Conservation (phyloP, 2,329 filamentous ascomycete genomes). For the Hymenoscyphus linearis region DNA sequence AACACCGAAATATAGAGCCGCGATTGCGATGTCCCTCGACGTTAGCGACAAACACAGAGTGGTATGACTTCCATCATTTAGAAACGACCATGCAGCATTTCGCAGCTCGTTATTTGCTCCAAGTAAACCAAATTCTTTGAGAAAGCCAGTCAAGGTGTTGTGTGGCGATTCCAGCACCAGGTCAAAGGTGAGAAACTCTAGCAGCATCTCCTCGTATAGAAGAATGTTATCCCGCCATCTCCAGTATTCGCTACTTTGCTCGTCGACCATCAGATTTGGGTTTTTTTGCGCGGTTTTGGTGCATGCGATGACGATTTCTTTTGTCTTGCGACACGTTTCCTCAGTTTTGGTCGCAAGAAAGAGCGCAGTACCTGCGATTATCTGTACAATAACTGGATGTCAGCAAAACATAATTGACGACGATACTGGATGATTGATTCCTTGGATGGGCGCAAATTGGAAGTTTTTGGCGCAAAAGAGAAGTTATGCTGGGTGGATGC, state of each 20-base stretch:
- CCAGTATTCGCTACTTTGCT: constrained; percentile 98
- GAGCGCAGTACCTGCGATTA: constrained; percentile 81
- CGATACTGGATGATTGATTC: not conserved
- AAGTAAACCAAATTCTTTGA: constrained; percentile 61
- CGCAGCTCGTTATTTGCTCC: constrained; percentile 77
- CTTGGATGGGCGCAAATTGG: not conserved
- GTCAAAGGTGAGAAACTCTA: constrained; percentile 91
- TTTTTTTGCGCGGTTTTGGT: constrained; percentile 96
- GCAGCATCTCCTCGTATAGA: constrained; percentile 84
- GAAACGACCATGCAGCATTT: constrained; percentile 87
- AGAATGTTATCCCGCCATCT: constrained; percentile 93
- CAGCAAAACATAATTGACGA: not conserved
- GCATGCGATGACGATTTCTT: constrained; percentile 87
- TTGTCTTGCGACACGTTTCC: constrained; percentile 93
- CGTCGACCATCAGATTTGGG: constrained; percentile 80
- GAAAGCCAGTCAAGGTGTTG: constrained; percentile 73
- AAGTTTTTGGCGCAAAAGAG: not conserved
- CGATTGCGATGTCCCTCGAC: constrained; percentile 75
- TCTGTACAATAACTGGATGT: constrained; percentile 39
- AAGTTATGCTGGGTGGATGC: not conserved
- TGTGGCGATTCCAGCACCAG: constrained; percentile 87
- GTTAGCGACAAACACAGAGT: constrained; percentile 76
- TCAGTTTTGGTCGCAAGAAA: constrained; percentile 97
- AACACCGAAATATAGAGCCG: constrained; percentile 80
- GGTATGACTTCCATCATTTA: constrained; percentile 85